Base-by-base conservation (phyloP, 164 flowering plant species). In the Chloranthus sessilifolius region DNA sequence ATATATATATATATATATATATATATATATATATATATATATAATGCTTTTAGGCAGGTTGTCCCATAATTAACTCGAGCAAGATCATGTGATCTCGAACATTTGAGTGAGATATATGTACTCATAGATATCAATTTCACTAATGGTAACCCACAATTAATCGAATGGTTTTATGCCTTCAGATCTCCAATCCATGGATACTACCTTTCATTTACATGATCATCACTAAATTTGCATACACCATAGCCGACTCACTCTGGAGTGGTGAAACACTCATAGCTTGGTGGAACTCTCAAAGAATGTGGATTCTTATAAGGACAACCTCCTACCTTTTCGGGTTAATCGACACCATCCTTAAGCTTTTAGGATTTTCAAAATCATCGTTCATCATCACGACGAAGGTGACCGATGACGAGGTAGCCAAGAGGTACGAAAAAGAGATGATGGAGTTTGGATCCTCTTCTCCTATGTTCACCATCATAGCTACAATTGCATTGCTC, bases 181-280 rank as follows among this genome's bases (percentile, higher is more conserved):
- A 85, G 94, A 31, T 76, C 4, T 71, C 85, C 35, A 82, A 79
- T 62, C 64, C 55, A 1, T 86, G 91, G 95, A 50, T 79, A 52
- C 27, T 79, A 12, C 88, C 86, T 3, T 79, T 79, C 52, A 69
- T 72, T 3, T 83, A 66, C 44, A 76, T 79, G 39, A 61, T 72
- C 4, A 0, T 69, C 1, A 58, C 66, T 1, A 63, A 30, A 33
- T 44, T 49, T 47, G 43, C 19, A n/a, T 69, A 45, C 38, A 71
- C 78, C 60, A 50, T 79, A 7, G 47, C 7, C 0, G 91, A 86
- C 55, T 70, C 64, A 17, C 62, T 80, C 2, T 52, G 47, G 48
- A 28, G 53, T 8, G 78, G 69, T 2, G 78, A 81, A 43, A 83
- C 86, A 35, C 5, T 65, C 34, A 17, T 0, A 23, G 44, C 20